Evolutionary conservation across 2,329 filamentous ascomycete genomes (phyloP), one percentile per base, ranked within the genome.

Genomic region (Colletotrichum nymphaeae): DNA sequence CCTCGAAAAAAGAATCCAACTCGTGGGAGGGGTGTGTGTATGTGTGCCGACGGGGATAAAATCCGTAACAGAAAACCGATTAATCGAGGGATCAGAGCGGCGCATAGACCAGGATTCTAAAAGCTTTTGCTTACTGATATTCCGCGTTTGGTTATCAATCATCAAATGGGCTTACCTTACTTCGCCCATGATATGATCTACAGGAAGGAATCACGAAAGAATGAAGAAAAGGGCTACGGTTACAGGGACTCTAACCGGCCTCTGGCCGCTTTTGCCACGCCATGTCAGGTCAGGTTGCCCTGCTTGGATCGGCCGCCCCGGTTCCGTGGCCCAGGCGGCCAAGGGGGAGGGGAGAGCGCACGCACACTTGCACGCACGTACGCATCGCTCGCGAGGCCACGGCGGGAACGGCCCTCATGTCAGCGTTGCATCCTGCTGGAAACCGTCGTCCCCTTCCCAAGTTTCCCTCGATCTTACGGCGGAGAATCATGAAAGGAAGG

Each of bases 301-400:
- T 59, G 28, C 53, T 57, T 46, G 58, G 46, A 69, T 60, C 60
- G 60, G 67, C 67, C 55, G 59, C 30, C 53, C 53, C 53, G 58
- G 28, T 53, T 30, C 53, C 58, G 37, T 59, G 53, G 67, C 9
- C 30, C 37, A 42, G 37, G 52, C 35, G 58, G 52, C 52, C 32
- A 26, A 46, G 37, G 26, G 37, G 37, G 37, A 42, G 42, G 42
- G 42, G 42, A n/a, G 42, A 19, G 19, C 42, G 42, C 42, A 46
- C 42, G 42, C 42, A 46, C 42, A 46, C 19, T 49, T 49, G 37
- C 42, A 49, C 42, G 42, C 19, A 19, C 37, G 37, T 12, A 49
- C 19, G 4, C 19, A 22, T 49, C 37, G 53, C 24, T 46, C 26
- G n/a, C 49, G 28, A 62, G 30, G 55, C 42, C 55, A 49, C 53